Base-by-base conservation (phyloP, 2,329 filamentous ascomycete species). In the Drechslerella stenobrocha region DNA sequence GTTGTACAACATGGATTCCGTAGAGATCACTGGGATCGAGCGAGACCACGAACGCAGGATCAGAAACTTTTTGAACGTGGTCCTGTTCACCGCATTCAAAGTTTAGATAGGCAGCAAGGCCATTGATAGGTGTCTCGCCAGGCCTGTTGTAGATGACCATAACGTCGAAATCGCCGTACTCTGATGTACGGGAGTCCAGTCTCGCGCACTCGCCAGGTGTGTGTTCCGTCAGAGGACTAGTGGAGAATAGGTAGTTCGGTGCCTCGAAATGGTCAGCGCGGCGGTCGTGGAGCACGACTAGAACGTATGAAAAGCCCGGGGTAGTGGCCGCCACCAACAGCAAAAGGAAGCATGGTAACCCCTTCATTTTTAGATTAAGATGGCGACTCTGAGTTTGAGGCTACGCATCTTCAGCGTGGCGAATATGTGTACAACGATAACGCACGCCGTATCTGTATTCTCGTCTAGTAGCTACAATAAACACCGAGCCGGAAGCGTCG, bases 21-120 rank as follows among this genome's bases (percentile, higher is more conserved):
- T 59, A 51, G 11, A 48, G 35, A 24, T 51, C 22, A 26, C 44
- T 34, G 7, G 55, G 34, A 34, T 59, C 55, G 26, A 59, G 30
- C 1, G 48, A 44, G 24, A 59, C 18, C 1, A 20, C 15, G 4
- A 59, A 45, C 1, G 37, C 13, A 18, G 35, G 55, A 1, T 44
- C 28, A 30, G 28, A 30, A 30, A 5, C 11, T 11, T 5, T 30
- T 11, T 11, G 37, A 3, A 2, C 3, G 3, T 18, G 13, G 3
- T 3, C 8, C 15, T 18, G 9, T 11, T 26, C 24, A 0, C 55
- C 55, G 23, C 55, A 51, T 13, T 59, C 23, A 1, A 11, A 15
- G 6, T 37, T 23, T 8, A 40, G 30, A n/a, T 51, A 59, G 1
- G 48, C 18, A 13, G 46, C 46, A 11, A 59, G 9, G 5, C 45